phyloP scores from a whole-genome alignment of 257 asterid genomes.

The Petunia axillaris region DNA sequence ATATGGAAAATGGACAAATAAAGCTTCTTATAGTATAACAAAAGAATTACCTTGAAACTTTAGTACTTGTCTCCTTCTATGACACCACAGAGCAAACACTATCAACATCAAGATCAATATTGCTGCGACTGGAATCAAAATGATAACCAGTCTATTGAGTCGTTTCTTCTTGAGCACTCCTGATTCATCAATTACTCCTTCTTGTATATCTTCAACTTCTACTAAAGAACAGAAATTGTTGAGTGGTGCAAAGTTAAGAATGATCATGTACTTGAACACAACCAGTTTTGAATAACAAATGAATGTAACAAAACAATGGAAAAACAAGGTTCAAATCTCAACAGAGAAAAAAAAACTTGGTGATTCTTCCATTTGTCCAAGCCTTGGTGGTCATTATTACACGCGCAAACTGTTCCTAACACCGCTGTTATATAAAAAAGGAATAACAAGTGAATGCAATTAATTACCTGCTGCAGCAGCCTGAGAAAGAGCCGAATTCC shows the following conservation, averaged over 20 bases:
- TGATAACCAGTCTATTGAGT: slow-evolving; percentile 22
- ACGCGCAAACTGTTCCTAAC: too few relatives aligned
- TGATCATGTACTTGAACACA: too few relatives aligned
- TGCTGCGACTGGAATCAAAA: slow-evolving; percentile 19
- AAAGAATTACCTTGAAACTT: slow-evolving; percentile 18
- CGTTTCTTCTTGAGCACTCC: not conserved
- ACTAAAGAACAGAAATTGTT: not conserved
- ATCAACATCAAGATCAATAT: slow-evolving; percentile 15
- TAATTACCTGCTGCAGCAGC: slow-evolving; percentile 24
- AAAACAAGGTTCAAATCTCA: too few relatives aligned
- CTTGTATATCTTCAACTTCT: slow-evolving; percentile 6
- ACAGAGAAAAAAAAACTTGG: too few relatives aligned
- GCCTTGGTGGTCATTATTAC: too few relatives aligned
- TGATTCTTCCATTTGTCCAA: too few relatives aligned
- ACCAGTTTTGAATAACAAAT: not conserved
- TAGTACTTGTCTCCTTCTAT: not conserved
- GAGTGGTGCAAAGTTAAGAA: not conserved
- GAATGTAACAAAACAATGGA: not conserved
- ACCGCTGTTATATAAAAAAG: too few relatives aligned
- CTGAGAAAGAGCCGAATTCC: slow-evolving; percentile 28
- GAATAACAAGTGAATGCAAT: not conserved
- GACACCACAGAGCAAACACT: slow-evolving; percentile 11
- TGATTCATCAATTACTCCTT: slow-evolving; percentile 7
- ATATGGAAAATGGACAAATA: not conserved
- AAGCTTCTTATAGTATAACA: not conserved